phyloP scores from a whole-genome alignment of 2,329 filamentous ascomycete species.

The Aspergillus luchuensis region DNA sequence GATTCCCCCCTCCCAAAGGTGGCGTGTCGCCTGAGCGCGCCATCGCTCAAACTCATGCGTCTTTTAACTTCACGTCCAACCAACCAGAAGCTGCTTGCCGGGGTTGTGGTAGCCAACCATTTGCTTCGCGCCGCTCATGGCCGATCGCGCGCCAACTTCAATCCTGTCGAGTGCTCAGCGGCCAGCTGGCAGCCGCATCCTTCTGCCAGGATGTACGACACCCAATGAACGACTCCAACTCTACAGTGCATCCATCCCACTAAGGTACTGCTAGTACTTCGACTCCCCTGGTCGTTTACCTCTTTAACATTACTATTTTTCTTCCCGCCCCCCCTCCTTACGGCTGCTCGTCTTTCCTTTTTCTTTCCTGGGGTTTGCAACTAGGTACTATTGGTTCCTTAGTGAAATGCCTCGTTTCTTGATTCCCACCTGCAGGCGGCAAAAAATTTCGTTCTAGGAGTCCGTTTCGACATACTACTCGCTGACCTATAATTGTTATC shows the following conservation, averaged over 20 bases:
- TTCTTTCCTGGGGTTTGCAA: background rate
- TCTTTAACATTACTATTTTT: constrained; percentile 15
- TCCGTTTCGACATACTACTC: constrained; percentile 18
- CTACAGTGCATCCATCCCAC: background rate
- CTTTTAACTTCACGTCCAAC: constrained; percentile 32
- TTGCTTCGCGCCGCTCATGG: constrained; percentile 33
- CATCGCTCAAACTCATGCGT: constrained; percentile 22
- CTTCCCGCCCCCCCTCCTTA: constrained; percentile 10
- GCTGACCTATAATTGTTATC: constrained; percentile 18
- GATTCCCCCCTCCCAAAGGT: constrained; percentile 19
- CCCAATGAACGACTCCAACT: constrained; percentile 5
- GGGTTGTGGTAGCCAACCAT: constrained; percentile 19
- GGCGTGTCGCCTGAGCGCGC: constrained; percentile 36
- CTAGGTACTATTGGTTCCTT: constrained; percentile 11
- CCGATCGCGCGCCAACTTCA: constrained; percentile 43
- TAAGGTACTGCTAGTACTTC: background rate
- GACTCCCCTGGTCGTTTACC: constrained; percentile 8
- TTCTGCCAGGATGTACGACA: constrained; percentile 15
- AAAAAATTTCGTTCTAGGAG: constrained; percentile 17
- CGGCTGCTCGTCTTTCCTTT: constrained; percentile 2
- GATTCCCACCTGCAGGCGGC: constrained; percentile 18
- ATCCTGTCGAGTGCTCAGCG: constrained; percentile 21
- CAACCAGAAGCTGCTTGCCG: constrained; percentile 23
- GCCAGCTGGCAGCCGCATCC: constrained; percentile 32
- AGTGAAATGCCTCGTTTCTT: constrained; percentile 12